Base-by-base conservation (phyloP, 2,329 filamentous ascomycete species). In the Lachnellula arida region DNA sequence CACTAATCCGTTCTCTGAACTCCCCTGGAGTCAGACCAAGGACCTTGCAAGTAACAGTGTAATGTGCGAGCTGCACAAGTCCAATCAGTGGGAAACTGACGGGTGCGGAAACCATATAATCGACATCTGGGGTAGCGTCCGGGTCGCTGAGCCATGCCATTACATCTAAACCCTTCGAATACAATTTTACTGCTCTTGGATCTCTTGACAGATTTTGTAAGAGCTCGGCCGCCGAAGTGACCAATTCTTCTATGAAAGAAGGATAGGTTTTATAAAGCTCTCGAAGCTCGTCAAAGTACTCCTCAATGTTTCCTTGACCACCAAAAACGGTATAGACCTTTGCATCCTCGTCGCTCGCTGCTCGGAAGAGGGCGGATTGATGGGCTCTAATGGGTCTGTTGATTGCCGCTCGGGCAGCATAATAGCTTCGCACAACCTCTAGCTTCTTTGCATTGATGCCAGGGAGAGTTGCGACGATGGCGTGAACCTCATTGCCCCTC, bases 281-380 rank as follows among this genome's bases (percentile, higher is more conserved):
- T 55, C 94, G 86, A 60, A 99, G 82, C 77, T 99, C 94, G 65
- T 99, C 93, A 68, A 99, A 99, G 76, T 99, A 99, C 76, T 99
- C 95, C 75, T 99, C 93, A 62, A 99, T 97, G 74, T 99, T 99
- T 66, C 94, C 94, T 73, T 99, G 94, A 6, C 94, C 94, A 58
- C 94, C 94, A 65, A 97, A 96, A 60, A 99, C 91, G 63, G 87
- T 92, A 77, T 96, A 99, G 58, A 99, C 83, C 66, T 84, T 87
- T 53, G 92, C 92, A 54, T 86, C 85, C 60, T 84, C 87, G 60
- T 97, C 92, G 47, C 88, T 86, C 9, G 91, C 91, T 50, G 94
- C 93, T 64, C 94, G 84, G 70, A 97, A 84, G 47, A 99, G 81
- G 37, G 94, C 95, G 42, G 95, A 97, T 71, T 96, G 89, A 72